Conservation (phyloP, 768 basidiomycete genomes). For the Hypsizygus marmoreus region DNA sequence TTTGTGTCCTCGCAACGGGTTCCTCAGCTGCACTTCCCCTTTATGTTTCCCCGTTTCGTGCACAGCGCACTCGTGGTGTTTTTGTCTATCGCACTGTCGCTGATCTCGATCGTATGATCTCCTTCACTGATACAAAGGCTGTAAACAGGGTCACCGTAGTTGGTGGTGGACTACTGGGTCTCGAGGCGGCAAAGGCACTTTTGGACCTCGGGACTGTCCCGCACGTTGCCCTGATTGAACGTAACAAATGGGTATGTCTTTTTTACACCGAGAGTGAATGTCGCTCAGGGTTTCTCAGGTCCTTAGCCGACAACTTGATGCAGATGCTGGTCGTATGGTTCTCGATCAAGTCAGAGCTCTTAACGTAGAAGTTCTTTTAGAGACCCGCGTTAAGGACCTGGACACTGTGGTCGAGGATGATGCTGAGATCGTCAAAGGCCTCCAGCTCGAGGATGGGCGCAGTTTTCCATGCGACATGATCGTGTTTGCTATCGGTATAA, state of each 20-base stretch:
- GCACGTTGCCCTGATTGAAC: constrained; percentile 12
- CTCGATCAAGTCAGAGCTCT: constrained; percentile 21
- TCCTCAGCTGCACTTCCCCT: constrained; percentile 65
- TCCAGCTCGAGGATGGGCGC: constrained; percentile 50
- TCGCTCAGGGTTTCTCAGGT: constrained; percentile 5
- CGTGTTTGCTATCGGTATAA: constrained; percentile 71
- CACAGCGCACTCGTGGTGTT: constrained; percentile 49
- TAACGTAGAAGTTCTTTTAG: constrained; percentile 15
- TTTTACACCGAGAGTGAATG: constrained; percentile 13
- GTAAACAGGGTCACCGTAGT: constrained; percentile 57
- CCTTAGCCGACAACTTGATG: constrained; percentile 27
- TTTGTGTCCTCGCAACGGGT: constrained; percentile 70
- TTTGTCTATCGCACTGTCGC: constrained; percentile 76
- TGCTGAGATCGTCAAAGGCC: constrained; percentile 43
- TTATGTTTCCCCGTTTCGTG: constrained; percentile 46
- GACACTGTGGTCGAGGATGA: constrained; percentile 7
- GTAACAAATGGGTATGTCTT: constrained; percentile 17
- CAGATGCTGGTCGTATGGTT: constrained; percentile 26
- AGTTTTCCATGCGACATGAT: constrained; percentile 53
- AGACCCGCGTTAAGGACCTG: constrained; percentile 16
- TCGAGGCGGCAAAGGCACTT: constrained; percentile 75
- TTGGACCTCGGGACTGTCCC: constrained; percentile 50
- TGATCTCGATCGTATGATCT: constrained; percentile 65
- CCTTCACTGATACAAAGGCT: constrained; percentile 49
- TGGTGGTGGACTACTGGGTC: constrained; percentile 70